Base-by-base conservation (phyloP, 2,329 filamentous ascomycete genomes). In the Trichoderma endophyticum region DNA sequence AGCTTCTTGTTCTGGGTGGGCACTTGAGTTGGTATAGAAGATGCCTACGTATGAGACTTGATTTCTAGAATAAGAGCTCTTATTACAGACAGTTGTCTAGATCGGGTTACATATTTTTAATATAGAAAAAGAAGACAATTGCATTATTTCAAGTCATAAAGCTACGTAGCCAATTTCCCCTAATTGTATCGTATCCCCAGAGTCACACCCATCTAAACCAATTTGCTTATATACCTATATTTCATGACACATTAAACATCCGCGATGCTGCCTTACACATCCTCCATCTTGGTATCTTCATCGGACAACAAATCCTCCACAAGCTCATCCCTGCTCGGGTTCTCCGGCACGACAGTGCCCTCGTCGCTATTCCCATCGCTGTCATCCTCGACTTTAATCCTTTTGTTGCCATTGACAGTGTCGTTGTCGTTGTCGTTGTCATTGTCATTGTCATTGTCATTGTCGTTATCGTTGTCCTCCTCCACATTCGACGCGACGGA, bases 1-100 rank as follows among this genome's bases (percentile, higher is more conserved):
- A 85, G 89, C 34, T 68, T 88, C 48, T 76, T 93, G 61, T 90
- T 87, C 77, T 87, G 85, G 84, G 72, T 90, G 15, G 86, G 84
- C 3, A 28, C 12, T 15, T 70, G 30, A 54, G 9, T 39, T 24
- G 24, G 9, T 36, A 32, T 15, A 34, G 18, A 18, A 34, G 26
- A 48, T 34, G 14, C 2, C 11, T 6, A 39, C 75, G 77, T 4
- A 73, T 73, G 9, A 77, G 65, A 73, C 32, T 8, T 3, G 43
- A 1, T 39, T 54, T 56, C 8, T 1, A 26, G 48, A 32, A 21
- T 66, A 36, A 28, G 39, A 24, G 12, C 28, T 39, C 59, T 24
- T 43, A 9, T 30, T 11, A 6, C 11, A 11, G n/a, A 5, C 26
- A 54, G 39, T 54, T 34, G 36, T 54, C 21, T 54, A 51, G 39